Percentiles rank a stretch among this genome's conserved stretches.
These are phyloP conservation scores for Septoria petroselini DNA, from an alignment of 2,329 filamentous ascomycete species.

Conservation along the genomic window DNA sequence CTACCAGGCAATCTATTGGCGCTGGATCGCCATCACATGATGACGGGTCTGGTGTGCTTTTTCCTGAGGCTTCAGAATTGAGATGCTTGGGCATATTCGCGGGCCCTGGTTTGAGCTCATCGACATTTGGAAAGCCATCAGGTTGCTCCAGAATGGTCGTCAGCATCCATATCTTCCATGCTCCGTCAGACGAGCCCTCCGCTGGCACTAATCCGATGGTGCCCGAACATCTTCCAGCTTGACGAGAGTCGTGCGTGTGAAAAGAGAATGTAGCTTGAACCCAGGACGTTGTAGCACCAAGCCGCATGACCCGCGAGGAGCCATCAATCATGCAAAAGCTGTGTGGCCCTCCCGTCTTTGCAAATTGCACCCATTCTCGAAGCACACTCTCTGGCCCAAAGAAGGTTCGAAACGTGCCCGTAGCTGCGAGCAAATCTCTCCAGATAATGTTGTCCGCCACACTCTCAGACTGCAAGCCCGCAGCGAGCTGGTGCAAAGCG, in stretches of 20 bases:
- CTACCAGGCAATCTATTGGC: constrained; percentile 28
- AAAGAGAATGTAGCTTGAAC: constrained; percentile 35
- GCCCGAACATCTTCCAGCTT: constrained; percentile 34
- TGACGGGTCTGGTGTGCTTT: too few relatives aligned
- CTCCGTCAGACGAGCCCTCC: constrained; percentile 13
- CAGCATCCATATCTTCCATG: constrained; percentile 42
- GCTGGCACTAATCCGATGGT: constrained; percentile 36
- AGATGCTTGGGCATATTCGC: neutral
- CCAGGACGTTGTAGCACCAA: constrained; percentile 22
- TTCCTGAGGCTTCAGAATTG: too few relatives aligned
- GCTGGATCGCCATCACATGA: too few relatives aligned
- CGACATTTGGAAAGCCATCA: constrained; percentile 33
- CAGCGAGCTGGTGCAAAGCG: neutral
- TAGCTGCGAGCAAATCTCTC: constrained; percentile 56
- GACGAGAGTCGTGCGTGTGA: constrained; percentile 21
- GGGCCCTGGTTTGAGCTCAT: constrained; percentile 26
- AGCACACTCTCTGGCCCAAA: constrained; percentile 45
- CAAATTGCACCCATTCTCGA: constrained; percentile 38
- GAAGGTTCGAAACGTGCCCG: constrained; percentile 56
- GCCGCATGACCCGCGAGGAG: constrained; percentile 21
- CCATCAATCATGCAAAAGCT: constrained; percentile 12
- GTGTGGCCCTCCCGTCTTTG: constrained; percentile 32
- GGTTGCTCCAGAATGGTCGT: constrained; percentile 38
- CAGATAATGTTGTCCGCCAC: constrained; percentile 39
- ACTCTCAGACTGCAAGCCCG: neutral